Percentiles rank a stretch among this genome's conserved stretches.
These are phyloP conservation scores for Boletus sensibilis DNA, from an alignment of 768 basidiomycete species.

Conservation along the genomic window DNA sequence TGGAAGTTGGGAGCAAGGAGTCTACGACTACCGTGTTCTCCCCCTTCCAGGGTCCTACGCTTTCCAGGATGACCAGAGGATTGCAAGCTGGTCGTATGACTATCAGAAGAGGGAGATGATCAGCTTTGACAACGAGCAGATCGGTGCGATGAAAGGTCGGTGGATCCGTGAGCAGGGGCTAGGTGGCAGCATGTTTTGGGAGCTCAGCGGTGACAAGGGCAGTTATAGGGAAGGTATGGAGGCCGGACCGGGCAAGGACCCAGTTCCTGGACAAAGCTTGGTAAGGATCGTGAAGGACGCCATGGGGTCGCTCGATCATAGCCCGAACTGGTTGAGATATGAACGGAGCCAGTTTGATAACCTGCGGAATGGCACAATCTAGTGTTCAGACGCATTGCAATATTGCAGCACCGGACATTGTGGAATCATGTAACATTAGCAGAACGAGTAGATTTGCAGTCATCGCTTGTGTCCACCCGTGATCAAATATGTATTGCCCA, in stretches of 20 bases:
- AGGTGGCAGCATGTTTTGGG: constrained; percentile 95
- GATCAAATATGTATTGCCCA: neutral
- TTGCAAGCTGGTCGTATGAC: constrained; percentile 87
- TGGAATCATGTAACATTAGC: neutral
- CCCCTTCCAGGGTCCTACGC: constrained; percentile 72
- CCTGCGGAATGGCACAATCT: constrained; percentile 62
- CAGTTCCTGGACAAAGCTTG: constrained; percentile 66
- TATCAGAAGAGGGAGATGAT: constrained; percentile 73
- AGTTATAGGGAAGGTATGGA: constrained; percentile 69
- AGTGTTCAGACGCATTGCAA: constrained; percentile 5
- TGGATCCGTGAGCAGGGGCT: constrained; percentile 77
- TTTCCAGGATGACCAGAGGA: constrained; percentile 58
- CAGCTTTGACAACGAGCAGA: constrained; percentile 72
- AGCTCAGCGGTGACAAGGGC: constrained; percentile 85
- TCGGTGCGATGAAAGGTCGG: constrained; percentile 70
- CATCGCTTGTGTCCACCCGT: neutral
- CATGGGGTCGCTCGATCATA: constrained; percentile 72
- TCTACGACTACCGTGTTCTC: constrained; percentile 91
- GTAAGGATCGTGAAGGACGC: constrained; percentile 71
- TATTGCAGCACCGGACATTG: neutral
- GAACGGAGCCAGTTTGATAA: constrained; percentile 77
- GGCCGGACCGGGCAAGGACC: constrained; percentile 69
- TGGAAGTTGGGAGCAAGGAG: constrained; percentile 88
- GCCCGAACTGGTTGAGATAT: constrained; percentile 82
- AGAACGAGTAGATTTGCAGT: neutral